A percentile compares a stretch with the other conserved stretches of the same genome.
These are phyloP conservation scores for Roridomyces roridus DNA, from an alignment of 768 basidiomycete species.

Conservation along the genomic window DNA sequence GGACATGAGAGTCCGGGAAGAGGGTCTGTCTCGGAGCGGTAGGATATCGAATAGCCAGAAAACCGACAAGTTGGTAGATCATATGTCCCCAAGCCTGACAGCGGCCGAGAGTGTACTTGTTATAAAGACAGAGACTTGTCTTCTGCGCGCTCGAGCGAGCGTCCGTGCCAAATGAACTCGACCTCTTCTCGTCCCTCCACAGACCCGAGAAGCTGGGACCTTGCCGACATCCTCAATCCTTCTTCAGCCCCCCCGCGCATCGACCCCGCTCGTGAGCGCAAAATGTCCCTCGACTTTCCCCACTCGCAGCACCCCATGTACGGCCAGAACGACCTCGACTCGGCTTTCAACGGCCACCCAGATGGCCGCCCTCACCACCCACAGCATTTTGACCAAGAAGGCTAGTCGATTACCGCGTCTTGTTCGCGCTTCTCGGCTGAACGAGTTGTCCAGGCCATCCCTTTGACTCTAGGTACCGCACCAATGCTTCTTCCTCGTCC, in stretches of 20 bases:
- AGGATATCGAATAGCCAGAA: constrained; percentile 42
- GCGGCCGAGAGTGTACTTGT: neutral
- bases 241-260: constrained; percentile 25
- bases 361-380: constrained; percentile 43
- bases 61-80: constrained; percentile 43
- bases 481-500: constrained; percentile 75
- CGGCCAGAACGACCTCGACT: constrained; percentile 62
- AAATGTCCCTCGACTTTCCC: constrained; percentile 64
- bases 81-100: too few relatives aligned
- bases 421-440: too few relatives aligned
- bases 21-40: constrained; percentile 53
- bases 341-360: constrained; percentile 52
- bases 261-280: constrained; percentile 40
- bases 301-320: constrained; percentile 54
- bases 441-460: too few relatives aligned
- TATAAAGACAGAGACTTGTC: constrained; percentile 8
- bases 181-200: constrained; percentile 6
- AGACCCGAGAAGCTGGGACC: constrained; percentile 38
- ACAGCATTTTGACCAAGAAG: constrained; percentile 56
- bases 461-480: constrained; percentile 56
- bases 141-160: neutral
- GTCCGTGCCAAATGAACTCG: constrained; percentile 10
- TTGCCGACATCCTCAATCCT: constrained; percentile 54
- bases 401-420: neutral
- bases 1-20: constrained; percentile 35